Conservation (phyloP, 2,329 filamentous ascomycete species). For the Neofusicoccum ribis region DNA sequence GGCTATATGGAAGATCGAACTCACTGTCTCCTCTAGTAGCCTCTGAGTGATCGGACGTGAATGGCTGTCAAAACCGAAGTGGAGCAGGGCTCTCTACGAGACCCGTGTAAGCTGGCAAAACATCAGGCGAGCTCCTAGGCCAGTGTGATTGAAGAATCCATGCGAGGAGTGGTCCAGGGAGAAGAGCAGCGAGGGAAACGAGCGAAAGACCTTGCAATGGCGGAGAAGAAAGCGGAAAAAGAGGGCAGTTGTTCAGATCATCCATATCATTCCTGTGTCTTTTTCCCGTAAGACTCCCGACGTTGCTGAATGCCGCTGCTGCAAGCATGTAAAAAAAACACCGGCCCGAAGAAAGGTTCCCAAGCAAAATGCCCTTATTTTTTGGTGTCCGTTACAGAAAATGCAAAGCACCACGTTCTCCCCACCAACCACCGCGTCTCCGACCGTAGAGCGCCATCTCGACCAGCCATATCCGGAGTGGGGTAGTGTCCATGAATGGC, state of each 20-base stretch:
- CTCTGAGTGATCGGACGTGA: no score
- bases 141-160: no score
- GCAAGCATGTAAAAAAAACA: constrained; percentile 6
- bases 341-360: constrained; percentile 11
- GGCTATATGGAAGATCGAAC: no score
- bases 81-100: no score
- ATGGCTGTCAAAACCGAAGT: no score
- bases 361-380: constrained; percentile 12
- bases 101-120: no score
- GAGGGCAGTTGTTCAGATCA: constrained; percentile 1
- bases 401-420: constrained; percentile 3
- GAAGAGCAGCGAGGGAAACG: neutral
- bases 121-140: no score
- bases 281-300: constrained; percentile 9
- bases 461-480: neutral
- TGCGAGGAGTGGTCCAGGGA: neutral
- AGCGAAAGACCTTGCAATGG: neutral
- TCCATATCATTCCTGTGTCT: constrained; percentile 16
- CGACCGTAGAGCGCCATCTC: constrained; percentile 8
- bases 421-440: neutral
- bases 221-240: neutral
- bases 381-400: constrained; percentile 13
- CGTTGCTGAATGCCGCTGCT: constrained; percentile 5
- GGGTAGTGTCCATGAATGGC: neutral
- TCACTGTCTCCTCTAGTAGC: no score